Conservation (phyloP, 306 rosid genomes). For the Cicer chorassanicum region DNA sequence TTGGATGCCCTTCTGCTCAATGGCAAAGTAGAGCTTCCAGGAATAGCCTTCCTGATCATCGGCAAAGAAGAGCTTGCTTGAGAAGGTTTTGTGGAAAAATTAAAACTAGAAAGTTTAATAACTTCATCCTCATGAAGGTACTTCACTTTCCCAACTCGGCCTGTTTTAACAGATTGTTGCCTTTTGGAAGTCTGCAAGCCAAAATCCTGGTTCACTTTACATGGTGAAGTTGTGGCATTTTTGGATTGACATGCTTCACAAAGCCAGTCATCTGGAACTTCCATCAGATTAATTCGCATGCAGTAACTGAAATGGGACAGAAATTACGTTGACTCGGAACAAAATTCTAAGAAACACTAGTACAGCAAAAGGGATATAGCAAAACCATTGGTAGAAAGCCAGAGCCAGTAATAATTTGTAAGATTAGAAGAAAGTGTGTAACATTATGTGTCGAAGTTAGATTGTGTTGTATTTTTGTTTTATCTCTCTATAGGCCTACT, state of each 20-base stretch:
- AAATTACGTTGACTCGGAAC: slow-evolving; percentile 34
- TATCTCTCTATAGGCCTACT: slow-evolving; percentile 7
- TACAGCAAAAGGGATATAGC: slow-evolving; percentile 6
- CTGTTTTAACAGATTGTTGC: slow-evolving; percentile 35
- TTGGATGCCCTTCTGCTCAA: not conserved
- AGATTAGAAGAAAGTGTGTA: slow-evolving; percentile 16
- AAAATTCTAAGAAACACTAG: slow-evolving; percentile 14
- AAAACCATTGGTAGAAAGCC: not conserved
- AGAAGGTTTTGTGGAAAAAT: slow-evolving; percentile 8
- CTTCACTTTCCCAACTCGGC: slow-evolving; percentile 60
- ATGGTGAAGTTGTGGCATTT: slow-evolving; percentile 1
- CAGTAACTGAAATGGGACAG: slow-evolving; percentile 66
- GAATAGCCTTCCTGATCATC: not conserved
- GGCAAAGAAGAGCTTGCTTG: slow-evolving; percentile 1
- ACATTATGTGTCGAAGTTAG: slow-evolving; percentile 26
- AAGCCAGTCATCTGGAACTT: slow-evolving; percentile 55
- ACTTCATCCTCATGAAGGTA: slow-evolving; percentile 65
- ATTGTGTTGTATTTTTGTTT: not conserved
- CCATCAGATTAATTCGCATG: slow-evolving; percentile 33
- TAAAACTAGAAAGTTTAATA: slow-evolving; percentile 49
- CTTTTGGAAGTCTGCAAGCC: slow-evolving; percentile 43
- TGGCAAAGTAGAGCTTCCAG: not conserved
- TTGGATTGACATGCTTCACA: slow-evolving; percentile 58
- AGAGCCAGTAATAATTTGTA: slow-evolving; percentile 11
- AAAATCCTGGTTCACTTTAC: slow-evolving; percentile 32